Percentiles rank a stretch among this genome's conserved stretches.
Conservation (phyloP, 78 protist species). For the Cavenderia fasciculata region DNA sequence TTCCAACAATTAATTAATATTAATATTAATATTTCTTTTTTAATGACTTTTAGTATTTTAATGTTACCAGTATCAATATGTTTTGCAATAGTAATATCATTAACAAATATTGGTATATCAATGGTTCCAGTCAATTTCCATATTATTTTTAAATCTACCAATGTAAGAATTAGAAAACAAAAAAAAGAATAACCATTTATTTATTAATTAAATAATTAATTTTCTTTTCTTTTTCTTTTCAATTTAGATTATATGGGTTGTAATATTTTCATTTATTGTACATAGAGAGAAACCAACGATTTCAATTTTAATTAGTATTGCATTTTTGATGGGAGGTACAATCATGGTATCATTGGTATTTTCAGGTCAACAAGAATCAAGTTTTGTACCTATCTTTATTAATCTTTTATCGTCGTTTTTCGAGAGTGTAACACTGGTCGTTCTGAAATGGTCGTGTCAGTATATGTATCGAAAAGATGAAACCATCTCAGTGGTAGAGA, state of each 20-base stretch:
- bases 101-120: constrained; percentile 52
- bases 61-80: constrained; percentile 72
- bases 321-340: constrained; percentile 40
- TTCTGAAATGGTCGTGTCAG: constrained; percentile 58
- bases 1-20: not conserved
- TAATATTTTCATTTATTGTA: constrained; percentile 49
- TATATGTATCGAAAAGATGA: constrained; percentile 36
- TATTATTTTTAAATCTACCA: constrained; percentile 68
- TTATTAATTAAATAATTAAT: not conserved
- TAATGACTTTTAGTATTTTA: not conserved
- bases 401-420: constrained; percentile 43
- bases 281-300: constrained; percentile 58
- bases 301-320: constrained; percentile 12
- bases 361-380: not conserved
- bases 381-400: constrained; percentile 24
- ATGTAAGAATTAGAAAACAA: constrained; percentile 56
- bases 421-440: constrained; percentile 37
- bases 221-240: not conserved
- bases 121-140: constrained; percentile 43
- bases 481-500: constrained; percentile 47
- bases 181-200: constrained; percentile 2
- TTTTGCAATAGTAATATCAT: constrained; percentile 45
- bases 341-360: constrained; percentile 25
- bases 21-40: not conserved
- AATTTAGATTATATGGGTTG: constrained; percentile 58